A percentile compares a stretch with the other conserved stretches of the same genome.
These are phyloP conservation scores for Pythium utonaiense DNA, from an alignment of 352 stramenopile genomes.

Conservation along the genomic window DNA sequence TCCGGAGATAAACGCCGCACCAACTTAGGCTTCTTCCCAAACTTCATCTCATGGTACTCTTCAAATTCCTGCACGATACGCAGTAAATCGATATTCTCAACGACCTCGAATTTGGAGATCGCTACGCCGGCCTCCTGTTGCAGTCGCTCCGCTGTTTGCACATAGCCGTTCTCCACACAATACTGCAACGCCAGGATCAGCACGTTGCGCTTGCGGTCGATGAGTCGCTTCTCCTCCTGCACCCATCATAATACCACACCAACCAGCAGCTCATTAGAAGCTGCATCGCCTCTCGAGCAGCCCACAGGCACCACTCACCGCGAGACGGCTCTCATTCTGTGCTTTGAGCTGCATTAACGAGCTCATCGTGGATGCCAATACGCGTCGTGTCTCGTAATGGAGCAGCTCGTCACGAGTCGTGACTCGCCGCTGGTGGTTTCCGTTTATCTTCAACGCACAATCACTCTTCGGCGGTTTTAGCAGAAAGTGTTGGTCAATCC, in stretches of 20 bases:
- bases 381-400: neutral
- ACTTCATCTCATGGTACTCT: conserved; percentile 91
- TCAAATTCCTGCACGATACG: conserved; percentile 89
- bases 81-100: conserved; percentile 91
- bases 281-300: neutral
- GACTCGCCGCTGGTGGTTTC: neutral
- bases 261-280: neutral
- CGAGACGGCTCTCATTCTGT: conserved; percentile 75
- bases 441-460: conserved; percentile 8
- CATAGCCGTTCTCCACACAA: conserved; percentile 82
- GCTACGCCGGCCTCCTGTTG: conserved; percentile 82
- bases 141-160: conserved; percentile 80
- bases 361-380: conserved; percentile 42
- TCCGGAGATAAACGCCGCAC: conserved; percentile 63
- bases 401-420: neutral
- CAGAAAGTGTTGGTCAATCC: conserved; percentile 1
- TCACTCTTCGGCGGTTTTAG: conserved; percentile 10
- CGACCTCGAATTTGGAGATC: conserved; percentile 88
- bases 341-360: conserved; percentile 80
- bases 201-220: conserved; percentile 84
- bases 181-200: conserved; percentile 85
- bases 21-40: conserved; percentile 85
- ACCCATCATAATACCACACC: neutral
- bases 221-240: conserved; percentile 83
- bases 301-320: conserved; percentile 29